Base-by-base conservation (phyloP, 352 stramenopile species). In the Phytophthora colocasiae region DNA sequence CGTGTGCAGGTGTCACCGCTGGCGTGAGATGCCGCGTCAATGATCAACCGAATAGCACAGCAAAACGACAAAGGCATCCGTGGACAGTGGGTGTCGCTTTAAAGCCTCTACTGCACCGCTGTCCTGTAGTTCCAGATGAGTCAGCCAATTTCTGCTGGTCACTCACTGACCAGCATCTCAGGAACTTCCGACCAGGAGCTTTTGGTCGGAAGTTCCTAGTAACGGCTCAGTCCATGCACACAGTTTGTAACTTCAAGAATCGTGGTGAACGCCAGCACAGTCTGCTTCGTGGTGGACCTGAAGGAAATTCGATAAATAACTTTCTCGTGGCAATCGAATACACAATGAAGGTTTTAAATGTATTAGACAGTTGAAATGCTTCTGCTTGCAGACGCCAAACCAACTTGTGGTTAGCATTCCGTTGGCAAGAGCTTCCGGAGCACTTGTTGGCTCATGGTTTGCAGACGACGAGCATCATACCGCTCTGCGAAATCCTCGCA, bases 401-500 rank as follows among this genome's bases (percentile, higher is more conserved):
- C 1, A 31, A 4, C 6, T 7, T 2, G 22, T 22, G 22, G 22
- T 22, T 67, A 65, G 22, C 49, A 57, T 15, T 63, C 38, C 26
- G 55, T 48, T 39, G 55, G 48, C 38, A 62, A 29, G 9, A 70
- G 53, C 15, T 71, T 66, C 9, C 45, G 59, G 49, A 87, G 59
- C 26, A 83, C 40, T 29, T 76, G 83, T 26, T 63, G 54, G 44
- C 79, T 88, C 54, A 85, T 78, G 3, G 73, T 80, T 14, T 72
- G 58, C 45, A 93, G 59, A 9, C 78, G 74, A 11, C 70, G 72
- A 2, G 84, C 84, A 15, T 89, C 80, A 40, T 85, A 93, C 14
- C 78, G 75, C 36, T 77, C 69, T 6, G 80, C 84, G 48, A 93
- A 93, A 60, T 91, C 82, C 6, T 85, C 64, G 67, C 80, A 89